Evolutionary conservation across 2,329 filamentous ascomycete genomes (phyloP).

Genomic region (Penicillium digitatum): DNA sequence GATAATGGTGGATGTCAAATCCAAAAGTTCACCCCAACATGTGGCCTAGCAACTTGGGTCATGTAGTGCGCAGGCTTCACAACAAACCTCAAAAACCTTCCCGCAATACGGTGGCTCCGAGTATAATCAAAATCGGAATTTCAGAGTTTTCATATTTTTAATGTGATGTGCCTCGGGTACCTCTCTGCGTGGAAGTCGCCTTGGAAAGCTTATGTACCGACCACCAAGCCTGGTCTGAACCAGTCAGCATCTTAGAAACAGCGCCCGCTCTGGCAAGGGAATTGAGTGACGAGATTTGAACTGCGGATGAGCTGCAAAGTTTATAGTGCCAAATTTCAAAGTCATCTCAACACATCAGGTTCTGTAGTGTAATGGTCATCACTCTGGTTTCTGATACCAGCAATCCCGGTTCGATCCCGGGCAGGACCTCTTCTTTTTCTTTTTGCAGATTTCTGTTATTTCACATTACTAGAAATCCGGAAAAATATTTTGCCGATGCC

Average conservation of each 20-base stretch:
- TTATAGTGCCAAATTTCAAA: not conserved
- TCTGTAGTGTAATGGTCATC: not conserved
- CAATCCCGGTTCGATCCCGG: constrained; percentile 12
- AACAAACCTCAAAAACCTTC: not conserved
- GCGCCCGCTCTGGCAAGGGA: not conserved
- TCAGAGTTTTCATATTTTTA: not conserved
- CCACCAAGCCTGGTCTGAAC: not conserved
- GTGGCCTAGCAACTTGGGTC: not conserved
- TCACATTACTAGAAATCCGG: too few relatives aligned
- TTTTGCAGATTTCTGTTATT: not conserved
- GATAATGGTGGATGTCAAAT: too few relatives aligned
- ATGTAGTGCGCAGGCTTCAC: not conserved
- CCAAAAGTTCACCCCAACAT: too few relatives aligned
- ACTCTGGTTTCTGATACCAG: constrained; percentile 2
- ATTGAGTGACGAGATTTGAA: not conserved
- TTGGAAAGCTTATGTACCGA: not conserved
- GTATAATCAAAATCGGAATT: too few relatives aligned
- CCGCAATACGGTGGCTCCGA: not conserved
- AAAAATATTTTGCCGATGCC: not conserved
- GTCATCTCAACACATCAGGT: not conserved
- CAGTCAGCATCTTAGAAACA: not conserved
- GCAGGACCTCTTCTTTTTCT: constrained; percentile 3
- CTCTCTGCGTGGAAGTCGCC: not conserved
- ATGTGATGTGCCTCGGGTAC: not conserved
- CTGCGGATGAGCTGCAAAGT: too few relatives aligned